A percentile compares a stretch with the other conserved stretches of the same genome.
Evolutionary conservation across 208 protist genomes (phyloP).

Genomic region (Eutreptiella sp.): DNA sequence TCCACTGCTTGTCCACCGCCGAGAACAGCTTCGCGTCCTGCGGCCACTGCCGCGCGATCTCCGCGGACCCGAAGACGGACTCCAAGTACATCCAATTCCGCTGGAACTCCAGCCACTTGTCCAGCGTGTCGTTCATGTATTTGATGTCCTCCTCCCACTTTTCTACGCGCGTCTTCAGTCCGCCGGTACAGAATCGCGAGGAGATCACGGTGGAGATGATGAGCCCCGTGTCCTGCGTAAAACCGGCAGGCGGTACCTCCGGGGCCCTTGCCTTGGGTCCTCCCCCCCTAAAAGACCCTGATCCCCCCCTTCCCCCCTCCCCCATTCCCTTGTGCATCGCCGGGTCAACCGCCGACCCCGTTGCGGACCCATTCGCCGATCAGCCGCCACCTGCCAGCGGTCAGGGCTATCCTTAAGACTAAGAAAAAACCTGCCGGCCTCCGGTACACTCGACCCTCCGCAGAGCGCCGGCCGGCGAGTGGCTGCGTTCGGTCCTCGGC

Average conservation of each 20-base stretch:
- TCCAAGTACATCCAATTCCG: slow-evolving; percentile 93
- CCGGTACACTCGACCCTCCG: no score
- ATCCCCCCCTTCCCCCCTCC: no score
- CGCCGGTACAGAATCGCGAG: slow-evolving; percentile 78
- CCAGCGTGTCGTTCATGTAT: slow-evolving; percentile 85
- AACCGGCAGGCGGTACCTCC: slow-evolving; percentile 41
- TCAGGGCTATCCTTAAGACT: no score
- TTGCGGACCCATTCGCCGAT: no score
- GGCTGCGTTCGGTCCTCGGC: no score
- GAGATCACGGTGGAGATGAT: slow-evolving; percentile 82
- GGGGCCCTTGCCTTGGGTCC: slow-evolving; percentile 26
- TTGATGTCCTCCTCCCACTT: slow-evolving; percentile 83
- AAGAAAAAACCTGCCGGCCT: no score
- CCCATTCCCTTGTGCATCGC: no score
- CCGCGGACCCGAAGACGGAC: slow-evolving; percentile 86
- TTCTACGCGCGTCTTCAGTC: slow-evolving; percentile 82
- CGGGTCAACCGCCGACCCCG: no score
- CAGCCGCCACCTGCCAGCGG: no score
- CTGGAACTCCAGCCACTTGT: slow-evolving; percentile 88
- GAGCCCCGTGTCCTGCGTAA: slow-evolving; percentile 73
- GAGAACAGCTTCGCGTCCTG: slow-evolving; percentile 88
- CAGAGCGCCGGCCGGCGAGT: no score
- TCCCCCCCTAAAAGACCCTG: slow-evolving; percentile 30
- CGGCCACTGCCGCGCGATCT: slow-evolving; percentile 93
- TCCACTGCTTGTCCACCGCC: slow-evolving; percentile 84